phyloP scores from a whole-genome alignment of 2,329 filamentous ascomycete species.

The Arthrobotrys musiformis region DNA sequence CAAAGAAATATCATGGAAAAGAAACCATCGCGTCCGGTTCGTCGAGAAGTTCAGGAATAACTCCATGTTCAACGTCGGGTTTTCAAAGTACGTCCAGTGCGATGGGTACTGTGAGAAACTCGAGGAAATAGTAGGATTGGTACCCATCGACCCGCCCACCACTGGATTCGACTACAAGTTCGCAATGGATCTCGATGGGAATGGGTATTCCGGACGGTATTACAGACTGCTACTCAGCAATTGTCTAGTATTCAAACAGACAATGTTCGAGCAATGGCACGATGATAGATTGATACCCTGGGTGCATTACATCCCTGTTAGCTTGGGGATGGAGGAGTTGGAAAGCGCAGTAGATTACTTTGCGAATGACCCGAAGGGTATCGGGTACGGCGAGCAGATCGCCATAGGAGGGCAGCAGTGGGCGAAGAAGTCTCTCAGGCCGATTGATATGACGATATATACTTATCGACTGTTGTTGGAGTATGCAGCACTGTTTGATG shows the following conservation, averaged over 20 bases:
- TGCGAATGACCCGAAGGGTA: constrained; percentile 65
- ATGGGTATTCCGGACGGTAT: constrained; percentile 69
- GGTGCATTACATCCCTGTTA: constrained; percentile 70
- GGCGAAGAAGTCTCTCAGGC: constrained; percentile 68
- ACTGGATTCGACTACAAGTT: constrained; percentile 63
- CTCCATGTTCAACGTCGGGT: constrained; percentile 64
- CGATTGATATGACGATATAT: constrained; percentile 71
- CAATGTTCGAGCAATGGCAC: constrained; percentile 70
- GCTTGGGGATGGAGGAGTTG: constrained; percentile 66
- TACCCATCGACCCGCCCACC: constrained; percentile 61
- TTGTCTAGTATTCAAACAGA: constrained; percentile 67
- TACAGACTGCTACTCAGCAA: constrained; percentile 67
- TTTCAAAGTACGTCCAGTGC: constrained; percentile 67
- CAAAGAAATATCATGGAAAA: constrained; percentile 62
- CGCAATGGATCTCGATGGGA: constrained; percentile 69
- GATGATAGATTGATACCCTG: constrained; percentile 69
- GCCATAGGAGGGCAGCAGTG: constrained; percentile 69
- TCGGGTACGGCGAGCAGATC: constrained; percentile 66
- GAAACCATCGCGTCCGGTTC: constrained; percentile 67
- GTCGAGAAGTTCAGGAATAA: constrained; percentile 62
- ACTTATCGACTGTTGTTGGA: constrained; percentile 72
- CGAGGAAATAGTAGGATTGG: constrained; percentile 60
- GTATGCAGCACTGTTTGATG: constrained; percentile 61
- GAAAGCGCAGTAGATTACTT: constrained; percentile 68
- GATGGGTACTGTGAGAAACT: constrained; percentile 62